Evolutionary conservation across 202 grass and related monocot genomes (phyloP).

Genomic region (Brachypodium distachyon): DNA sequence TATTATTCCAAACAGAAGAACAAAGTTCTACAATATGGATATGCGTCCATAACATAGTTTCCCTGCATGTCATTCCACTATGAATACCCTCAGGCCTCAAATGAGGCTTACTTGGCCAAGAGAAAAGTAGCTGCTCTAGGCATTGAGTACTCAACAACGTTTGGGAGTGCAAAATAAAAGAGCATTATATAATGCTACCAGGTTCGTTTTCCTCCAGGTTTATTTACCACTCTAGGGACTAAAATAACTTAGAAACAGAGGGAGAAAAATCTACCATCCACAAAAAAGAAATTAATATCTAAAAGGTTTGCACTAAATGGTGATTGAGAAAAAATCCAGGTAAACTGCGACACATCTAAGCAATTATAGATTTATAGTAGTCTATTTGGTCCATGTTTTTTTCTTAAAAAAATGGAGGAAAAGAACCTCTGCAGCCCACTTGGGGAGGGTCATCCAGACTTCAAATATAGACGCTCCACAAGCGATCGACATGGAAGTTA

Average conservation of each 20-base stretch:
- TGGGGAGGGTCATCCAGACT: slow-evolving; percentile 89
- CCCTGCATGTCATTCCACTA: not conserved
- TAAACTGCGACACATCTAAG: not conserved
- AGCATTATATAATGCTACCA: not conserved
- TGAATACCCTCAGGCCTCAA: not conserved
- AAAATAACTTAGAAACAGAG: not conserved
- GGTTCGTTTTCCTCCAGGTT: not conserved
- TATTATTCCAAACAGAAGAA: not conserved
- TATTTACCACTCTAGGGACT: not conserved
- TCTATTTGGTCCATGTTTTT: not conserved
- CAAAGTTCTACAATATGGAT: not conserved
- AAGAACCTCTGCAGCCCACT: slow-evolving; percentile 96
- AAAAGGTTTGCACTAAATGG: not conserved
- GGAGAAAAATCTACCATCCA: not conserved
- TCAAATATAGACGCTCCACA: slow-evolving; percentile 75
- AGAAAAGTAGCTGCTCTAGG: not conserved
- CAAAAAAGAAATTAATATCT: not conserved
- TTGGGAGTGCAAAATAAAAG: not conserved
- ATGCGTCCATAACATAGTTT: not conserved
- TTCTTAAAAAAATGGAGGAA: no score
- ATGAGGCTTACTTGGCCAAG: not conserved
- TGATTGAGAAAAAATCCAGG: not conserved
- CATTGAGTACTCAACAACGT: not conserved
- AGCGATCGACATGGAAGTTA: slow-evolving; percentile 63
- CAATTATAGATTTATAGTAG: not conserved